Base-by-base conservation (phyloP, 371 early-diverging fungal species). In the Mucor sp. region DNA sequence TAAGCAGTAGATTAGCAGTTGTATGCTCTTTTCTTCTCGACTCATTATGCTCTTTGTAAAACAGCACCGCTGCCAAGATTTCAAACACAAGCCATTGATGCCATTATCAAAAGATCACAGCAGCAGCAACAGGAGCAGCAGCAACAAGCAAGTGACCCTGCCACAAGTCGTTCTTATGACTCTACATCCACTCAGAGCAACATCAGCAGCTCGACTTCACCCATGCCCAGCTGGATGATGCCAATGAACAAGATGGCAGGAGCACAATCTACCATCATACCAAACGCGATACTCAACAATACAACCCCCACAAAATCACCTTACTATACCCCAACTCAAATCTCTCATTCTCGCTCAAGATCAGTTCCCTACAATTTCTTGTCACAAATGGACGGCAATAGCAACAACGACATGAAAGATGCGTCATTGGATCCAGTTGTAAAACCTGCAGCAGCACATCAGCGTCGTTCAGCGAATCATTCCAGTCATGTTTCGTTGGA, bases 31-130 rank as follows among this genome's bases (percentile, higher is more conserved):
- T 30, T 33, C 0, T 33, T 25, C 35, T 62, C 12, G 19, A 21
- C 61, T 43, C 47, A 44, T 47, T 19, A 30, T 32, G 23, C 8
- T 30, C 11, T 53, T 17, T 56, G 8, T 33, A 30, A 1, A 3
- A 53, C 62, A 80, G 76, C 76, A n/a, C 76, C 78, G 19, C 60
- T 80, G 15, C 81, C 81, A 32, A 75, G 67, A 33, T 80, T 77
- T 58, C 67, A 70, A 19, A 74, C 69, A 15, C 63, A 77, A 61
- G 70, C 78, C 35, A 75, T 80, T 32, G 76, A 77, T 33, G 76
- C 74, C 21, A 60, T 76, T 17, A 68, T 78, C 27, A 74, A 75
- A 55, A 43, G 43, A 25, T 60, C 60, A 5, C 37, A 37, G 37
- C 37, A 37, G 4, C 37, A 37, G 37, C 33, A 30, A 6, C 30